Evolutionary conservation across 2,329 filamentous ascomycete genomes (phyloP).

Genomic region (Torrubiella hemipterigena): DNA sequence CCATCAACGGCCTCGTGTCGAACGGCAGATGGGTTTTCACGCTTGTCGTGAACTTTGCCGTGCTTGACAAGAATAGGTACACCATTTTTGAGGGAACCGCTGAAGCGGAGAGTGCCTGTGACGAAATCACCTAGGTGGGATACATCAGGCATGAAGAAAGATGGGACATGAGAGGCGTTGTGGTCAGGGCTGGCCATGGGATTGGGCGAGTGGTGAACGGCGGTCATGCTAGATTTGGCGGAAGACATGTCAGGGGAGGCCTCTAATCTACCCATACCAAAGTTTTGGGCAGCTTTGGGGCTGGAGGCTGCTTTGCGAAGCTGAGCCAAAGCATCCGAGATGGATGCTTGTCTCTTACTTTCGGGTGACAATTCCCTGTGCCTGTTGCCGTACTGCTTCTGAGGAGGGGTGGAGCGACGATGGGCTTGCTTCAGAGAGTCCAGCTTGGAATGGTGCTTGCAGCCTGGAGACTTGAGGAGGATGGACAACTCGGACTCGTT

Average conservation of each 20-base stretch:
- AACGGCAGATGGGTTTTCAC: slow-evolving; percentile 17
- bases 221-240: slow-evolving; percentile 27
- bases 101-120: slow-evolving; percentile 40
- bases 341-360: slow-evolving; percentile 17
- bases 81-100: slow-evolving; percentile 36
- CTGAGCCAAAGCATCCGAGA: slow-evolving; percentile 21
- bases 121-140: slow-evolving; percentile 45
- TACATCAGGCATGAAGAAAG: slow-evolving; percentile 42
- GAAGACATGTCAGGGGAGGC: slow-evolving; percentile 23
- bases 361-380: too few relatives aligned
- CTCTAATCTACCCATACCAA: slow-evolving; percentile 12
- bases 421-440: slow-evolving; percentile 15
- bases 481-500: slow-evolving; percentile 38
- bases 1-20: slow-evolving; percentile 37
- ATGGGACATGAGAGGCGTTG: slow-evolving; percentile 29
- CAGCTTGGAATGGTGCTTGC: slow-evolving; percentile 11
- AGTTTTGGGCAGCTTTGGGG: slow-evolving; percentile 13
- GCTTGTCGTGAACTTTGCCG: slow-evolving; percentile 34
- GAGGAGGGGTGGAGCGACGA: too few relatives aligned
- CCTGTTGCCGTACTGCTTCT: too few relatives aligned
- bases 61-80: slow-evolving; percentile 45
- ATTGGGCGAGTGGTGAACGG: slow-evolving; percentile 25
- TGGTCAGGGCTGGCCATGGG: slow-evolving; percentile 20
- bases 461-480: slow-evolving; percentile 26
- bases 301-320: slow-evolving; percentile 23